These are phyloP conservation scores for Litchi chinensis DNA, from an alignment of 345 rosid genomes.

Conservation along the genomic window DNA sequence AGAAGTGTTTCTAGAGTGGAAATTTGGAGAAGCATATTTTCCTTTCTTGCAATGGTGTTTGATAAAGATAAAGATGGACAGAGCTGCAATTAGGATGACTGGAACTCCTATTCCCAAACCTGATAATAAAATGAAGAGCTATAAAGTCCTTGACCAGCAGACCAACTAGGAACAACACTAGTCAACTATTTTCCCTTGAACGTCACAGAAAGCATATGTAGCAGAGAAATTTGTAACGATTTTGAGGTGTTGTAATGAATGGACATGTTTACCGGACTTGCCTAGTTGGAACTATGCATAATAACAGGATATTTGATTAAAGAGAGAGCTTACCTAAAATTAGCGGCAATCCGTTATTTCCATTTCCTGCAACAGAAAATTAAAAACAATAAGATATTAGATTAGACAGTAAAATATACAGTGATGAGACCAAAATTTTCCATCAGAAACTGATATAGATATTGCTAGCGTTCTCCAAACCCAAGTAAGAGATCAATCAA, in stretches of 20 bases:
- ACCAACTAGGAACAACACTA: neutral
- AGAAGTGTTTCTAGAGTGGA: constrained; percentile 16
- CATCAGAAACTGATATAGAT: too few relatives aligned
- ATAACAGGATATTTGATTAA: neutral
- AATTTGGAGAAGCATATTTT: constrained; percentile 24
- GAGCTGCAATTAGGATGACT: constrained; percentile 15
- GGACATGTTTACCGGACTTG: too few relatives aligned
- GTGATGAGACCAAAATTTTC: too few relatives aligned
- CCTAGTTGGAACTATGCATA: neutral
- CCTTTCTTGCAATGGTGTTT: constrained; percentile 23
- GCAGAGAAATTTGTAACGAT: too few relatives aligned
- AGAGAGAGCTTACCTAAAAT: neutral
- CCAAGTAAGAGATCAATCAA: too few relatives aligned
- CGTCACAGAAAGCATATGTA: too few relatives aligned
- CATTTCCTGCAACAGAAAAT: too few relatives aligned
- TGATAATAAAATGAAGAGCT: constrained; percentile 3
- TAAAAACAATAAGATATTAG: too few relatives aligned
- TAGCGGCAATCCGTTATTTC: neutral
- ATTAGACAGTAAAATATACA: too few relatives aligned
- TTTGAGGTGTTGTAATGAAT: too few relatives aligned
- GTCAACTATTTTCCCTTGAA: neutral
- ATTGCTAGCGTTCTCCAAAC: too few relatives aligned
- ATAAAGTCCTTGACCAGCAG: neutral
- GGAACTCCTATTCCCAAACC: constrained; percentile 46
- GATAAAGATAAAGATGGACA: constrained; percentile 17